These are phyloP conservation scores for Penicillium samsonianum DNA, from an alignment of 495 filamentous ascomycete species.

Conservation along the genomic window DNA sequence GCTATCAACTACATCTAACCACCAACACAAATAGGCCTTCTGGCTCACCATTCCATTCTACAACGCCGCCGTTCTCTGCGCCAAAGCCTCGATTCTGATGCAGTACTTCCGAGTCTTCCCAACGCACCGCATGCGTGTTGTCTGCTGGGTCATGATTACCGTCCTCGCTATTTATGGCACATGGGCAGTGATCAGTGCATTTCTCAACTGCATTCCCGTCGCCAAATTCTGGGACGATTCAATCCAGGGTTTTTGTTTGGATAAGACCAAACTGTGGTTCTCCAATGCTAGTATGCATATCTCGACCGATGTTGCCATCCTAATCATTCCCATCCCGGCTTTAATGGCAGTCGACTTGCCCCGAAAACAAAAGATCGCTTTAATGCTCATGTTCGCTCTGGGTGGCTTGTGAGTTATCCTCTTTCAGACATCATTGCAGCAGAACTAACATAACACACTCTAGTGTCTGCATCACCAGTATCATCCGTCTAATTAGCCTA, in stretches of 20 bases:
- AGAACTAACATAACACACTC: constrained; percentile 5
- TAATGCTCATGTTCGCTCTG: constrained; percentile 52
- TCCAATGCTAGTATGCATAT: constrained; percentile 55
- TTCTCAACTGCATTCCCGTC: constrained; percentile 49
- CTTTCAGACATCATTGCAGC: constrained; percentile 1
- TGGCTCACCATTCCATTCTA: constrained; percentile 51
- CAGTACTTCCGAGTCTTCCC: constrained; percentile 53
- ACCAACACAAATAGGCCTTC: constrained; percentile 32
- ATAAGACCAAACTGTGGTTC: constrained; percentile 48
- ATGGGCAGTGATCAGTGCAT: constrained; percentile 46
- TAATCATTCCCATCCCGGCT: constrained; percentile 53
- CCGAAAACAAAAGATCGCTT: constrained; percentile 46
- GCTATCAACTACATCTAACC: neutral
- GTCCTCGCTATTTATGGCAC: constrained; percentile 42
- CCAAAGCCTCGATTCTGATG: constrained; percentile 53
- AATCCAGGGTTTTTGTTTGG: constrained; percentile 40
- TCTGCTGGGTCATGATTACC: constrained; percentile 47
- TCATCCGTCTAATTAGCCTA: constrained; percentile 41
- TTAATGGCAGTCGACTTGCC: constrained; percentile 49
- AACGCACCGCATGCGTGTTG: constrained; percentile 38
- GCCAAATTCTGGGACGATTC: constrained; percentile 46
- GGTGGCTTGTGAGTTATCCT: constrained; percentile 49
- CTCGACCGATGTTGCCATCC: constrained; percentile 52
- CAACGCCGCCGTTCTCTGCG: constrained; percentile 50
- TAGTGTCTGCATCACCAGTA: constrained; percentile 50